Evolutionary conservation across 306 rosid genomes (phyloP).

Genomic region (Gastrolobium villosum): DNA sequence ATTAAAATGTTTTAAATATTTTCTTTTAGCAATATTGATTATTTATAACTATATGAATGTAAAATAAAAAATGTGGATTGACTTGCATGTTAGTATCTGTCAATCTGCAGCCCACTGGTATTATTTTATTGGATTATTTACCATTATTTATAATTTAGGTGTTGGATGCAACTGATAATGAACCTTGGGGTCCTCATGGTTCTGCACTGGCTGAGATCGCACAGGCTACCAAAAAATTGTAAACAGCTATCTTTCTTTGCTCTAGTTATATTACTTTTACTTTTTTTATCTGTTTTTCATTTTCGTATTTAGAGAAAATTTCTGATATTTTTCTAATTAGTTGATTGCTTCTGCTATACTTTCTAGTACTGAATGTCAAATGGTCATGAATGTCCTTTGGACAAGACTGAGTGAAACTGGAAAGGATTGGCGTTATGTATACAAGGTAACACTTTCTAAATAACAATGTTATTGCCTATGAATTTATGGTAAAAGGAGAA

Average conservation of each 20-base stretch:
- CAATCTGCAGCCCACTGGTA: neutral
- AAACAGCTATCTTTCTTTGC: conserved; percentile 29
- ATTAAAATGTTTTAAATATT: neutral
- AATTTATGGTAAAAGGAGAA: conserved; percentile 8
- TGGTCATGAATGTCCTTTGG: conserved; percentile 98
- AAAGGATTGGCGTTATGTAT: conserved; percentile 96
- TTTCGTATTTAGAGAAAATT: conserved; percentile 36
- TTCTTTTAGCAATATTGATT: neutral
- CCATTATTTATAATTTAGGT: conserved; percentile 63
- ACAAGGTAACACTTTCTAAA: conserved; percentile 74
- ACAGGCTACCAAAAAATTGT: conserved; percentile 97
- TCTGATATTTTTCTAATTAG: conserved; percentile 26
- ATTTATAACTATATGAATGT: neutral
- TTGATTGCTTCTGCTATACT: conserved; percentile 50
- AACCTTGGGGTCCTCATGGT: conserved; percentile 99
- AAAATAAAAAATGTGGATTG: neutral
- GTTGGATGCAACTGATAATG: conserved; percentile 96
- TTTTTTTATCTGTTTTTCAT: neutral
- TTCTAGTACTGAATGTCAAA: conserved; percentile 95
- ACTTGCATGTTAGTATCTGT: neutral
- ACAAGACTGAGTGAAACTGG: conserved; percentile 94
- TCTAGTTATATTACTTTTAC: neutral
- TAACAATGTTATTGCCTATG: conserved; percentile 16
- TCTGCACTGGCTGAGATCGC: conserved; percentile 92
- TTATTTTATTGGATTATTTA: conserved; percentile 23